Percentiles rank a stretch among this genome's conserved stretches.
phyloP scores from a whole-genome alignment of 768 basidiomycete genomes.

The Clavulina sp. region DNA sequence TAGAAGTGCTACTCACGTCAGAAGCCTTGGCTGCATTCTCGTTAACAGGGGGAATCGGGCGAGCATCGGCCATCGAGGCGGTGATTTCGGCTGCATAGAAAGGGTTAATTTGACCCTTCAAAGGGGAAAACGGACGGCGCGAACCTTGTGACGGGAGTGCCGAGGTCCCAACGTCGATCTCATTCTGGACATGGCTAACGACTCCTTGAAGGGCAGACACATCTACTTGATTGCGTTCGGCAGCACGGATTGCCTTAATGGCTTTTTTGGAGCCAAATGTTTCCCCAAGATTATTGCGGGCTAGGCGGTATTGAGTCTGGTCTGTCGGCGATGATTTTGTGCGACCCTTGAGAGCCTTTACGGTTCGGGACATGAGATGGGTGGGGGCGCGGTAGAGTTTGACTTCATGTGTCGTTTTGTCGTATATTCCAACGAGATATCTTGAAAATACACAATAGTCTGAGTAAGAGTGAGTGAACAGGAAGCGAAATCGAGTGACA shows the following conservation, averaged over 20 bases:
- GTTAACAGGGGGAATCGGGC: slow-evolving; percentile 64
- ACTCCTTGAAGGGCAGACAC: slow-evolving; percentile 74
- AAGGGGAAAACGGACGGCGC: neutral
- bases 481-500: slow-evolving; percentile 17
- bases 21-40: slow-evolving; percentile 44
- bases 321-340: slow-evolving; percentile 30
- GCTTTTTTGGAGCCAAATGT: slow-evolving; percentile 94
- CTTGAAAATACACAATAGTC: slow-evolving; percentile 21
- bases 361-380: slow-evolving; percentile 53
- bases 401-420: slow-evolving; percentile 56
- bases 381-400: slow-evolving; percentile 49
- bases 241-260: slow-evolving; percentile 64
- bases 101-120: neutral
- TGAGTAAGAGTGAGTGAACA: slow-evolving; percentile 1
- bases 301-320: slow-evolving; percentile 29
- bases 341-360: slow-evolving; percentile 67
- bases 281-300: slow-evolving; percentile 67
- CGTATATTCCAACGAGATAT: slow-evolving; percentile 71
- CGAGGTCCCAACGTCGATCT: slow-evolving; percentile 56
- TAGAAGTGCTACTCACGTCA: slow-evolving; percentile 23
- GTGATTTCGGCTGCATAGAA: slow-evolving; percentile 42
- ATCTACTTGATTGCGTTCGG: slow-evolving; percentile 82
- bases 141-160: slow-evolving; percentile 53
- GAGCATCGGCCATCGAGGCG: slow-evolving; percentile 39
- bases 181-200: slow-evolving; percentile 61